Percentiles rank a stretch among this genome's conserved stretches.
These are phyloP conservation scores for Yamadazyma aaseri DNA, from an alignment of 1,139 yeast genomes.

Conservation along the genomic window DNA sequence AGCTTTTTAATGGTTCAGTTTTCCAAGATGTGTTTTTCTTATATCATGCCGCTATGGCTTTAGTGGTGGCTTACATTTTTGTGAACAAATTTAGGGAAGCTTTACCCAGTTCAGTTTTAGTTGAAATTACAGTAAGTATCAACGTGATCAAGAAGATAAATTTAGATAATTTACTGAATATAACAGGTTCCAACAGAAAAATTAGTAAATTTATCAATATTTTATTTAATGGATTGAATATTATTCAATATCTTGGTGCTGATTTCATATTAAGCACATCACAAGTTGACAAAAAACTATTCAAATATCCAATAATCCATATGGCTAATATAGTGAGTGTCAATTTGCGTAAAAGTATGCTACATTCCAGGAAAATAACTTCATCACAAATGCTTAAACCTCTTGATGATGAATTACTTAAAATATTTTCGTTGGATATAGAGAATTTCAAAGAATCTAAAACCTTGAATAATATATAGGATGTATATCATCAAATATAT, in stretches of 20 bases:
- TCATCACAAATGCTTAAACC: background rate
- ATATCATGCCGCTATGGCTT: constrained; percentile 11
- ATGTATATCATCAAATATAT: too few species aligned
- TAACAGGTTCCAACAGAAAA: constrained; percentile 11
- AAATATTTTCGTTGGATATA: too few species aligned
- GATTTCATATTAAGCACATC: background rate
- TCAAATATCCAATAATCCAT: constrained; percentile 1
- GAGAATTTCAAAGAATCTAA: too few species aligned
- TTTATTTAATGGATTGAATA: constrained; percentile 11
- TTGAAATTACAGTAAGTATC: constrained; percentile 6
- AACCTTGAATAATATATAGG: too few species aligned
- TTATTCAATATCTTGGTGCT: constrained; percentile 5
- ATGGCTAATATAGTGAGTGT: background rate
- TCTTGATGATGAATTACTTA: background rate
- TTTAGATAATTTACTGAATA: constrained; percentile 1
- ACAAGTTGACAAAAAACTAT: background rate
- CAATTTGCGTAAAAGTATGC: background rate
- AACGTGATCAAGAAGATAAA: constrained; percentile 6
- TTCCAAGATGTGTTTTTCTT: constrained; percentile 10
- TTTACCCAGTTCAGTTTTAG: background rate
- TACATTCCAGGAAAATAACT: background rate
- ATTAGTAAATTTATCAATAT: constrained; percentile 10
- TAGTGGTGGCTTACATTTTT: constrained; percentile 9
- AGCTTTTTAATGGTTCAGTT: constrained; percentile 9
- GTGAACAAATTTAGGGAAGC: constrained; percentile 1